Percentiles rank a stretch among this genome's conserved stretches.
Evolutionary conservation across 768 basidiomycete genomes (phyloP).

Genomic region (Lactarius indigo): DNA sequence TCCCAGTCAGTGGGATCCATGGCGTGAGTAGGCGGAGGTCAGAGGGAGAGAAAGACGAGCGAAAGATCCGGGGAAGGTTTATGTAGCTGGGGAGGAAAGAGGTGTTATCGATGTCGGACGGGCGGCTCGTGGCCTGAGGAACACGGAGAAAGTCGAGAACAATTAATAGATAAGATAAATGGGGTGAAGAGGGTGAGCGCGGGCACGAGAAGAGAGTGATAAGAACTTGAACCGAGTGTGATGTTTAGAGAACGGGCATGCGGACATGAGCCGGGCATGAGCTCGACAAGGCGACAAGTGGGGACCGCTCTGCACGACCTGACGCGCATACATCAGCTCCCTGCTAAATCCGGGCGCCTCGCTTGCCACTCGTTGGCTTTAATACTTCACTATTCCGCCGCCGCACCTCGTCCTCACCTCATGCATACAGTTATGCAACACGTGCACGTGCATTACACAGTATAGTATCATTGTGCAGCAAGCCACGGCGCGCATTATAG

Average conservation of each 20-base stretch:
- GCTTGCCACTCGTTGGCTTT: not conserved
- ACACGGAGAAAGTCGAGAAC: slow-evolving; percentile 7
- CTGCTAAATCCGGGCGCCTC: not conserved
- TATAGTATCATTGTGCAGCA: not conserved
- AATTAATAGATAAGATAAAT: slow-evolving; percentile 14
- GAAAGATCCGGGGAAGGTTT: slow-evolving; percentile 31
- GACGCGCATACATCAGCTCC: not conserved
- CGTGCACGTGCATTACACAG: not conserved
- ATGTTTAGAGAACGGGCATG: not conserved
- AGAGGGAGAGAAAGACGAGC: not conserved
- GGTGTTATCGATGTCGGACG: slow-evolving; percentile 49
- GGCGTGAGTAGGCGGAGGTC: slow-evolving; percentile 10
- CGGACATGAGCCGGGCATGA: not conserved
- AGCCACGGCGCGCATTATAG: not conserved
- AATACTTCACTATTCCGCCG: not conserved
- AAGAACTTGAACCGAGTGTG: not conserved
- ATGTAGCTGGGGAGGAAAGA: slow-evolving; percentile 48
- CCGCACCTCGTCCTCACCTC: not conserved
- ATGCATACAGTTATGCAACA: not conserved
- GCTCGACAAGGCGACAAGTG: not conserved
- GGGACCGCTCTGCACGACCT: not conserved
- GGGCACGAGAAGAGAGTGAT: slow-evolving; percentile 10
- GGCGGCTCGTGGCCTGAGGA: slow-evolving; percentile 39
- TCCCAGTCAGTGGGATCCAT: slow-evolving; percentile 8
- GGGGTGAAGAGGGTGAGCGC: not conserved